phyloP scores from a whole-genome alignment of 371 early-diverging fungal genomes.

The Mortierella sp. region DNA sequence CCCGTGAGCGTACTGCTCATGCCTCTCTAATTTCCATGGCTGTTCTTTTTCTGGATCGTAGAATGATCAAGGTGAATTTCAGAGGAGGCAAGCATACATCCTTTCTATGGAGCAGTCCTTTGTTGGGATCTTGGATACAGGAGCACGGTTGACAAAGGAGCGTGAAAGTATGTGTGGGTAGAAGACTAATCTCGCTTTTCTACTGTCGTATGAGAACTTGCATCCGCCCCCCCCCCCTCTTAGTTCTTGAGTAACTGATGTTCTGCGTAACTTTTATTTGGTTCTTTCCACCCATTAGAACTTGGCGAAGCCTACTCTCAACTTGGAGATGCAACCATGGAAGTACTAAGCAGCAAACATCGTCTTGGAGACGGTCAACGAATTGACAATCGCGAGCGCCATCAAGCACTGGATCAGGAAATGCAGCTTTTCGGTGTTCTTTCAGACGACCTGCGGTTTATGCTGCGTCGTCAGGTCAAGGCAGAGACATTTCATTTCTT shows the following conservation, averaged over 20 bases:
- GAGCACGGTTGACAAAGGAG: slow-evolving; percentile 57
- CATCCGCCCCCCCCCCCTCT: no score
- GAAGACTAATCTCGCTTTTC: not conserved
- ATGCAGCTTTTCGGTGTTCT: slow-evolving; percentile 70
- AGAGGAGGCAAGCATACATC: slow-evolving; percentile 67
- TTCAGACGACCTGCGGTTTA: slow-evolving; percentile 66
- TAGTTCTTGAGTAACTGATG: not conserved
- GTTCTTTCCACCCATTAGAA: slow-evolving; percentile 22
- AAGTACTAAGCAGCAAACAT: slow-evolving; percentile 69
- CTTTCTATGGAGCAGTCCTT: slow-evolving; percentile 65
- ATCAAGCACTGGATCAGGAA: slow-evolving; percentile 63
- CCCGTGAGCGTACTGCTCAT: not conserved
- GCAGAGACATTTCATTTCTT: slow-evolving; percentile 65
- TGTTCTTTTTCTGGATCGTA: slow-evolving; percentile 20
- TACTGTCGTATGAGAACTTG: not conserved
- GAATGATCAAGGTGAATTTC: slow-evolving; percentile 70
- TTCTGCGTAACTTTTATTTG: not conserved
- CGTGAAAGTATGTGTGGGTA: slow-evolving; percentile 55
- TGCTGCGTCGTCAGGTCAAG: slow-evolving; percentile 64
- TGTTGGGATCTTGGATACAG: slow-evolving; percentile 59
- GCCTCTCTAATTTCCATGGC: not conserved
- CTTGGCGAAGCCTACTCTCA: slow-evolving; percentile 60
- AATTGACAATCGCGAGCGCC: slow-evolving; percentile 57
- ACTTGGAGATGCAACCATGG: slow-evolving; percentile 68
- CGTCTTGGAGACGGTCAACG: slow-evolving; percentile 63